Evolutionary conservation across 2,329 filamentous ascomycete genomes (phyloP).

Genomic region (Diplodia intermedia): DNA sequence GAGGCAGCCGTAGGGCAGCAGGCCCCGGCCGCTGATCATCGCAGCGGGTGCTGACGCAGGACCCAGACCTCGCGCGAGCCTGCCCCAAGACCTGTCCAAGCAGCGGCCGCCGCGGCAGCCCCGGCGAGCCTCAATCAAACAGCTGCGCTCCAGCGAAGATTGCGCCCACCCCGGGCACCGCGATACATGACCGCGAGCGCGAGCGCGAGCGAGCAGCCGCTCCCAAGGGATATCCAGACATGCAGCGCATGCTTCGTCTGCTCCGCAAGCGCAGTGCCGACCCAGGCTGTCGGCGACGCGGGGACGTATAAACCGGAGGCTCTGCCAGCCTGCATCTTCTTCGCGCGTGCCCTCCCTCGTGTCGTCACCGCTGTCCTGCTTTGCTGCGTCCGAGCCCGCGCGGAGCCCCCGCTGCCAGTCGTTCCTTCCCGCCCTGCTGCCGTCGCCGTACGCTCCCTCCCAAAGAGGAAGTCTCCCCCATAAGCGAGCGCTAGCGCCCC

Average conservation of each 20-base stretch:
- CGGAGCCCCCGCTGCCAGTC: constrained; percentile 2
- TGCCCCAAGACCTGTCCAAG: constrained; percentile 20
- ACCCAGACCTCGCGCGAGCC: constrained; percentile 15
- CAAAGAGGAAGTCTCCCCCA: constrained; percentile 2
- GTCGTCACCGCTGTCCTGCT: background rate
- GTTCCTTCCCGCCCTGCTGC: background rate
- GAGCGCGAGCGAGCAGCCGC: background rate
- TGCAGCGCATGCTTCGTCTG: constrained; percentile 27
- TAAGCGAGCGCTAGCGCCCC: constrained; percentile 20
- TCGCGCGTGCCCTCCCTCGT: background rate
- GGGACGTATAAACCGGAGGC: constrained; percentile 21
- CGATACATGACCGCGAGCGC: background rate
- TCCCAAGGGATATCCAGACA: constrained; percentile 17
- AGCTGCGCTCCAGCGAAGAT: constrained; percentile 11
- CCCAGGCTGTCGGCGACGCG: constrained; percentile 17
- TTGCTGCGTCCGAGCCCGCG: constrained; percentile 4
- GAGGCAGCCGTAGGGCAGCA: constrained; percentile 3
- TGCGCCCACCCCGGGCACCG: background rate
- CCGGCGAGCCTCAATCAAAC: constrained; percentile 21
- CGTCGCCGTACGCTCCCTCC: background rate
- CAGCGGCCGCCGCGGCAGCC: background rate
- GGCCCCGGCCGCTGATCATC: constrained; percentile 8
- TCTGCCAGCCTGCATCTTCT: background rate
- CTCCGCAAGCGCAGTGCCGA: constrained; percentile 20
- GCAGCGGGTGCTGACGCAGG: constrained; percentile 11